Conservation (phyloP, 2,329 filamentous ascomycete species). For the Coniochaeta ligniaria region DNA sequence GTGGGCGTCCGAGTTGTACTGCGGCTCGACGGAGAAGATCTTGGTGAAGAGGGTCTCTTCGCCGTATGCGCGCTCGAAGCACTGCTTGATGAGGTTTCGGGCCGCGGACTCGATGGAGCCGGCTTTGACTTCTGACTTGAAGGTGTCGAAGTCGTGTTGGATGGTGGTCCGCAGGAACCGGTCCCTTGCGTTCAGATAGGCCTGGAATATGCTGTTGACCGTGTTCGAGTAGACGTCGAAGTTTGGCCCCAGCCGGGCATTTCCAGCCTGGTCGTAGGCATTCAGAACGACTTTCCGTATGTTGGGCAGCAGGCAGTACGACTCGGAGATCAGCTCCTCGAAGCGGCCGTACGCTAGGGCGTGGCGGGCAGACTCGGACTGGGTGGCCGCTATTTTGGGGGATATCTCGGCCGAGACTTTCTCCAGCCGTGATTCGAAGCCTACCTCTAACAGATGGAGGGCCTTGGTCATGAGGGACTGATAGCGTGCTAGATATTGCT, state of each 20-base stretch:
- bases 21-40: conserved; percentile 48
- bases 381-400: conserved; percentile 44
- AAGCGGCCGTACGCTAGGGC: conserved; percentile 54
- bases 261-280: conserved; percentile 46
- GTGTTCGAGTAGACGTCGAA: conserved; percentile 47
- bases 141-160: conserved; percentile 47
- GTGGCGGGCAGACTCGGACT: conserved; percentile 52
- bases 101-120: conserved; percentile 45
- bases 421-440: conserved; percentile 44
- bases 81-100: conserved; percentile 52
- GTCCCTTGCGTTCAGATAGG: conserved; percentile 46
- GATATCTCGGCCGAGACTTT: conserved; percentile 47
- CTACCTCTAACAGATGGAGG: conserved; percentile 53
- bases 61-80: conserved; percentile 49
- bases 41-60: conserved; percentile 46
- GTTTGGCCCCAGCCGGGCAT: conserved; percentile 33
- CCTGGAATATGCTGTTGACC: conserved; percentile 45
- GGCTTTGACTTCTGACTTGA: conserved; percentile 43
- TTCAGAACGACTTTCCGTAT: conserved; percentile 43
- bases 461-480: conserved; percentile 67
- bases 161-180: conserved; percentile 44
- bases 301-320: conserved; percentile 48
- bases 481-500: conserved; percentile 82
- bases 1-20: conserved; percentile 39
- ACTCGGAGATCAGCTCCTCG: conserved; percentile 49